These are phyloP conservation scores for Coemansia nantahalensis DNA, from an alignment of 192 early-diverging fungal species.

Conservation along the genomic window DNA sequence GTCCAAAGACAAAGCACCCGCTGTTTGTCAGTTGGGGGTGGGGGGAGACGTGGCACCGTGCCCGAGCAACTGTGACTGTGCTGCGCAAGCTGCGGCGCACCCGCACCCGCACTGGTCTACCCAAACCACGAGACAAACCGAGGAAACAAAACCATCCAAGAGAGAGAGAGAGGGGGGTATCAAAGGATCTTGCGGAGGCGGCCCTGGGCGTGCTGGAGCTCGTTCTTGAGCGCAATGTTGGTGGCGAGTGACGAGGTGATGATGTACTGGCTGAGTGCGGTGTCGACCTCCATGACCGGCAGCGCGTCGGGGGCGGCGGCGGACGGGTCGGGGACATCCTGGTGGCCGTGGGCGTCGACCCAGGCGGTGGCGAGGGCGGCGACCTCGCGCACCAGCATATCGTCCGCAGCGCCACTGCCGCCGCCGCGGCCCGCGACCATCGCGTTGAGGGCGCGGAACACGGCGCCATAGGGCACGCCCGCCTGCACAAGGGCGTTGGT, in stretches of 20 bases:
- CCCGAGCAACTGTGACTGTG: too few relatives aligned
- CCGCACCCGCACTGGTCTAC: too few relatives aligned
- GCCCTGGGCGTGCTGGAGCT: constrained; percentile 43
- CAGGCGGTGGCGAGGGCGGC: constrained; percentile 11
- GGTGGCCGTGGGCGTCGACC: constrained; percentile 14
- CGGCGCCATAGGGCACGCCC: constrained; percentile 24
- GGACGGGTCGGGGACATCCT: neutral
- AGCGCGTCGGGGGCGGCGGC: constrained; percentile 9
- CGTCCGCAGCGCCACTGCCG: too few relatives aligned
- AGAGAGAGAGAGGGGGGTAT: neutral
- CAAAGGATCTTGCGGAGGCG: constrained; percentile 46
- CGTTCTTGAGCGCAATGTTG: constrained; percentile 27
- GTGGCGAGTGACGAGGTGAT: constrained; percentile 34
- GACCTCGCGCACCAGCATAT: constrained; percentile 33
- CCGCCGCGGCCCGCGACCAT: constrained; percentile 6
- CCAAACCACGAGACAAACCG: too few relatives aligned
- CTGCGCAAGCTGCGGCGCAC: too few relatives aligned
- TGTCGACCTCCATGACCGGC: constrained; percentile 41
- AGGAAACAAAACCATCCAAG: too few relatives aligned
- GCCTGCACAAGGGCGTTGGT: constrained; percentile 20
- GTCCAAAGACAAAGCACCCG: too few relatives aligned
- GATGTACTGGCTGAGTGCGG: constrained; percentile 53
- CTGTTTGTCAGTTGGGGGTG: too few relatives aligned
- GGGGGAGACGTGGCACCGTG: too few relatives aligned
- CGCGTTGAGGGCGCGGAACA: constrained; percentile 38